These are phyloP conservation scores for Kuraishia floccosa DNA, from an alignment of 805 yeast genomes.

Conservation along the genomic window DNA sequence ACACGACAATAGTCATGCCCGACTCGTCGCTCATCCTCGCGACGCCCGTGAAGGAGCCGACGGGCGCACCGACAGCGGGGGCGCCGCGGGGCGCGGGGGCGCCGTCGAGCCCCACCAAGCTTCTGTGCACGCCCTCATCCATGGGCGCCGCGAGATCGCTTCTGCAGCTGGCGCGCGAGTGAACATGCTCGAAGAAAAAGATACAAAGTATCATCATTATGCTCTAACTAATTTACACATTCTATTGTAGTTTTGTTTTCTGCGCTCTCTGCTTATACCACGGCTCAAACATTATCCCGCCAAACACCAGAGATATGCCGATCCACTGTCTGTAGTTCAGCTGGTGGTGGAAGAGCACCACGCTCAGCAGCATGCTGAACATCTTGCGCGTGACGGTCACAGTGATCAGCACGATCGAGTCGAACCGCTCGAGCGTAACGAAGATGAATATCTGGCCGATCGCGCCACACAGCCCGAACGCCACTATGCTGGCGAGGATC, in stretches of 20 bases:
- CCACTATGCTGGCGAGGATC: constrained; percentile 45
- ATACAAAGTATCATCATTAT: no score
- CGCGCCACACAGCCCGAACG: constrained; percentile 74
- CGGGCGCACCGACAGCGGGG: constrained; percentile 1
- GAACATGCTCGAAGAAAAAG: no score
- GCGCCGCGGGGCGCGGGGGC: not conserved
- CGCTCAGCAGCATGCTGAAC: constrained; percentile 89
- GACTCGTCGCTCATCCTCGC: constrained; percentile 3
- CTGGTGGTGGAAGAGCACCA: constrained; percentile 74
- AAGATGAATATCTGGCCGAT: constrained; percentile 93
- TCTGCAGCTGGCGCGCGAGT: constrained; percentile 23
- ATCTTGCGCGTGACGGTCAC: constrained; percentile 95
- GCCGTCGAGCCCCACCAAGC: constrained; percentile 24
- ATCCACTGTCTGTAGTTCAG: constrained; percentile 58
- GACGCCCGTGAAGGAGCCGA: constrained; percentile 1
- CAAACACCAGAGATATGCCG: constrained; percentile 73
- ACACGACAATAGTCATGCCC: constrained; percentile 2
- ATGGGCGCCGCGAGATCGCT: constrained; percentile 36
- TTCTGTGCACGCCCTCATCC: constrained; percentile 31
- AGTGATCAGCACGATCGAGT: constrained; percentile 76
- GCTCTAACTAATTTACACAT: no score
- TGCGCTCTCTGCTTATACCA: not conserved
- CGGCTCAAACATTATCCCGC: constrained; percentile 68
- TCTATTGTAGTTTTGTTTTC: no score
- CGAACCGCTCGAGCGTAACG: constrained; percentile 71